A percentile compares a stretch with the other conserved stretches of the same genome.
phyloP scores from a whole-genome alignment of 2,329 filamentous ascomycete genomes.

The Trichoderma endophyticum region DNA sequence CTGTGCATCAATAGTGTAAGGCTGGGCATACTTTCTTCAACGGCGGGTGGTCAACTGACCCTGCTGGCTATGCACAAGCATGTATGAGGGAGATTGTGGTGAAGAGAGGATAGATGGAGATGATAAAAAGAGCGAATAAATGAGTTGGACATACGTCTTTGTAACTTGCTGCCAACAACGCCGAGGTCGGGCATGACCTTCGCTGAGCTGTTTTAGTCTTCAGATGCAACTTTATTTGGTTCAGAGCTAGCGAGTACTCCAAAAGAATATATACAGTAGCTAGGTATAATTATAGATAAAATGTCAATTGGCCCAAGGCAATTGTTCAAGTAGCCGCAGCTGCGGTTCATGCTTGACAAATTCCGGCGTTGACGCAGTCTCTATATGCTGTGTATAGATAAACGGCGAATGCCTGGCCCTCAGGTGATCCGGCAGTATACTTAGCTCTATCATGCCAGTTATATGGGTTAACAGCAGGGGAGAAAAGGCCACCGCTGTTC shows the following conservation, averaged over 20 bases:
- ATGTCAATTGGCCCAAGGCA: background rate
- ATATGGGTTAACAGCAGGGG: slow-evolving; percentile 18
- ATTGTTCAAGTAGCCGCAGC: background rate
- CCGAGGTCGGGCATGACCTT: background rate
- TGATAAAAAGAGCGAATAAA: background rate
- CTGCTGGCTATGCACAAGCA: background rate
- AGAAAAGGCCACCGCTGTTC: slow-evolving; percentile 2
- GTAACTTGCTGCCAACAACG: background rate
- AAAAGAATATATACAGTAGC: background rate
- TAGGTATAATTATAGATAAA: background rate
- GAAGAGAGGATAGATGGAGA: background rate
- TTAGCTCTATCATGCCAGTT: slow-evolving; percentile 17
- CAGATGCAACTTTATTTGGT: background rate
- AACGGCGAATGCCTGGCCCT: slow-evolving; percentile 20
- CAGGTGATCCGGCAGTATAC: slow-evolving; percentile 17
- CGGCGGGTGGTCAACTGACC: background rate
- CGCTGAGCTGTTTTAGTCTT: background rate
- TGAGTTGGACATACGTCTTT: background rate
- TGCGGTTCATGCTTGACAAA: background rate
- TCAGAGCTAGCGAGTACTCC: background rate
- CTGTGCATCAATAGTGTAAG: background rate
- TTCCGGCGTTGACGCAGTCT: slow-evolving; percentile 15
- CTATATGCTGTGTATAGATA: slow-evolving; percentile 19
- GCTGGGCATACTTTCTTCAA: background rate
- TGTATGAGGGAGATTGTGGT: background rate